Conservation (phyloP, 768 basidiomycete species). For the Agrocybe praecox region DNA sequence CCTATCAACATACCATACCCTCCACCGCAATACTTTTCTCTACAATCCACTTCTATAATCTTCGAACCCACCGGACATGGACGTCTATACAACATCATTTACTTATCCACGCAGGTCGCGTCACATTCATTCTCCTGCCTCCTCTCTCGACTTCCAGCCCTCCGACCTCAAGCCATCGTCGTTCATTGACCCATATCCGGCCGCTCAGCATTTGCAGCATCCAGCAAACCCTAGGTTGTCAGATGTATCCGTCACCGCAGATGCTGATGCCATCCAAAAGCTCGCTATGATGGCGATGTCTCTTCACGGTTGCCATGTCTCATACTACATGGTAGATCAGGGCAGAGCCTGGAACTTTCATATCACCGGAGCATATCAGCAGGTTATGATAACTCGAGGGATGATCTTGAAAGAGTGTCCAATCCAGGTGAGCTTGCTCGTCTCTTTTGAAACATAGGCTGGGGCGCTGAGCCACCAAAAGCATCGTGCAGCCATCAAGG, state of each 20-base stretch:
- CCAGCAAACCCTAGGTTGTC: conserved; percentile 28
- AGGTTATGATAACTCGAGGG: conserved; percentile 89
- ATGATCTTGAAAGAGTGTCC: conserved; percentile 90
- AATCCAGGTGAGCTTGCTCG: conserved; percentile 59
- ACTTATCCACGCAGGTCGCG: conserved; percentile 85
- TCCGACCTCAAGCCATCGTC: conserved; percentile 47
- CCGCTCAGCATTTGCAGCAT: conserved; percentile 43
- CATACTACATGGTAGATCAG: conserved; percentile 73
- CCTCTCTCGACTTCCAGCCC: conserved; percentile 63
- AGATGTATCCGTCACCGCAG: conserved; percentile 44
- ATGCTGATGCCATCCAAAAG: conserved; percentile 77
- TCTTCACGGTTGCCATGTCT: conserved; percentile 81
- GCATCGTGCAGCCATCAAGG: conserved; percentile 87
- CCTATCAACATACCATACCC: conserved; percentile 43
- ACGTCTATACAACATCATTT: conserved; percentile 95
- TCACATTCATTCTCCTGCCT: conserved; percentile 62
- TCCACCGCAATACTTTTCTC: conserved; percentile 20
- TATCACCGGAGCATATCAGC: conserved; percentile 88
- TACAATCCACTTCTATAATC: conserved; percentile 17
- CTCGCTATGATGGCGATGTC: conserved; percentile 80
- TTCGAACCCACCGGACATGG: conserved; percentile 56
- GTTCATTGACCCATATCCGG: conserved; percentile 41
- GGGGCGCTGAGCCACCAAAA: conserved; percentile 26
- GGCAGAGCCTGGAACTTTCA: conserved; percentile 86
- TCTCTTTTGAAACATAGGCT: conserved; percentile 17